Evolutionary conservation across 1,284 basidiomycete species (phyloP).

Genomic region (Fomitopsis pinicola): DNA sequence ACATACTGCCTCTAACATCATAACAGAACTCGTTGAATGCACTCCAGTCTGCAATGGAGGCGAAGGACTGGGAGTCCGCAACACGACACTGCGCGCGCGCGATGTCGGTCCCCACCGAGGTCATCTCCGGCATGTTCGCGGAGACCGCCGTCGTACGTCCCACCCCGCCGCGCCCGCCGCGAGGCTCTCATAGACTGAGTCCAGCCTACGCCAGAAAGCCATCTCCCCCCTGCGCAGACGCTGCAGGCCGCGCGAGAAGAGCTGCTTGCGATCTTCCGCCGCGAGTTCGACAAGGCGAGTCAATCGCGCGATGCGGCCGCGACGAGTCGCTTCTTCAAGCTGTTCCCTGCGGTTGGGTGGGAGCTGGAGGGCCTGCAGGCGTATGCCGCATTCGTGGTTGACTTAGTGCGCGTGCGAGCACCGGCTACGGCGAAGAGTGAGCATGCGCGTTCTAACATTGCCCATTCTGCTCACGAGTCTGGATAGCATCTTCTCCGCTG

Average conservation of each 20-base stretch:
- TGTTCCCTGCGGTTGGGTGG: constrained; percentile 93
- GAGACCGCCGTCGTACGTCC: constrained; percentile 77
- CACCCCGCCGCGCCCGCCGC: background rate
- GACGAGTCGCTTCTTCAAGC: constrained; percentile 93
- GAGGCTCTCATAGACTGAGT: constrained; percentile 11
- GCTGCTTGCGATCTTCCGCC: constrained; percentile 76
- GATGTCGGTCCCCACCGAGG: constrained; percentile 75
- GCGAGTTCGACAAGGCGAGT: constrained; percentile 78
- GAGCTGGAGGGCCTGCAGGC: constrained; percentile 90
- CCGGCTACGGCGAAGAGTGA: constrained; percentile 79
- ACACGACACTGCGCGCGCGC: constrained; percentile 87
- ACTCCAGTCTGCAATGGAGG: constrained; percentile 75
- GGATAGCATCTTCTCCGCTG: constrained; percentile 77
- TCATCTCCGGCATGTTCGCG: constrained; percentile 84
- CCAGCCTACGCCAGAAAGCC: constrained; percentile 87
- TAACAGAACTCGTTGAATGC: constrained; percentile 68
- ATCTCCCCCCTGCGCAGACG: constrained; percentile 81
- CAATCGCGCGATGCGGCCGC: constrained; percentile 77
- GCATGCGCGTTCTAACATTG: constrained; percentile 11
- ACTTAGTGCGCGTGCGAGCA: constrained; percentile 78
- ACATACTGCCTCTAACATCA: constrained; percentile 1
- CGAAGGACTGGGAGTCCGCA: constrained; percentile 93
- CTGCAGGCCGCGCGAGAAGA: constrained; percentile 72
- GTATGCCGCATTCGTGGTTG: constrained; percentile 91
- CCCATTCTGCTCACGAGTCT: constrained; percentile 8